phyloP scores from a whole-genome alignment of 768 basidiomycete species.

The Termitomyces sp. region DNA sequence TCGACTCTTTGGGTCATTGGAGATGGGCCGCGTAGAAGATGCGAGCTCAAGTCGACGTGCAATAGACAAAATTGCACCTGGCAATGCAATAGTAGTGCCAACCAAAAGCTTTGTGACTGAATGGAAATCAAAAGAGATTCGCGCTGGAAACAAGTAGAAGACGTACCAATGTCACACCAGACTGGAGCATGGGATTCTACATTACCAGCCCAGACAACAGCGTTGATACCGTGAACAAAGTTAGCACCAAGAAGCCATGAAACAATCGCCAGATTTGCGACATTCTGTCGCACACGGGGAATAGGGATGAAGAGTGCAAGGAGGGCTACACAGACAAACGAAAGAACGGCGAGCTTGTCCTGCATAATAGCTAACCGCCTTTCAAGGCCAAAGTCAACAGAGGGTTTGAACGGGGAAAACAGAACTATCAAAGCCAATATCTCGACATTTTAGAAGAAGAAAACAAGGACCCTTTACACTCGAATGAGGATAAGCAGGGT shows the following conservation, averaged over 20 bases:
- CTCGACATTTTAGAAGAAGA: slow-evolving; percentile 22
- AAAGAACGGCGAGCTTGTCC: slow-evolving; percentile 33
- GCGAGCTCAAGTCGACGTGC: slow-evolving; percentile 50
- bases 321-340: slow-evolving; percentile 41
- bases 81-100: slow-evolving; percentile 52
- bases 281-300: slow-evolving; percentile 42
- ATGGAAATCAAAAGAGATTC: background rate
- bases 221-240: slow-evolving; percentile 52
- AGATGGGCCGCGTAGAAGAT: slow-evolving; percentile 41
- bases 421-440: slow-evolving; percentile 4
- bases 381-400: slow-evolving; percentile 2
- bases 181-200: slow-evolving; percentile 39
- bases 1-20: slow-evolving; percentile 28
- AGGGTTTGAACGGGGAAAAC: slow-evolving; percentile 12
- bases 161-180: slow-evolving; percentile 80
- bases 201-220: slow-evolving; percentile 60
- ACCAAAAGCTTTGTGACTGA: slow-evolving; percentile 55
- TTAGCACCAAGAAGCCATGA: slow-evolving; percentile 49
- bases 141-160: background rate
- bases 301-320: slow-evolving; percentile 38
- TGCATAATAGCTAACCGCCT: slow-evolving; percentile 25
- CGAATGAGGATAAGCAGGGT: slow-evolving; percentile 1
- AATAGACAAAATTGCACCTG: slow-evolving; percentile 55
- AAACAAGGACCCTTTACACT: slow-evolving; percentile 22
- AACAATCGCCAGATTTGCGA: slow-evolving; percentile 45